A percentile compares a stretch with the other conserved stretches of the same genome.
Conservation (phyloP, 108 stramenopile genomes). For the Cyclotella choctawhatcheeana region DNA sequence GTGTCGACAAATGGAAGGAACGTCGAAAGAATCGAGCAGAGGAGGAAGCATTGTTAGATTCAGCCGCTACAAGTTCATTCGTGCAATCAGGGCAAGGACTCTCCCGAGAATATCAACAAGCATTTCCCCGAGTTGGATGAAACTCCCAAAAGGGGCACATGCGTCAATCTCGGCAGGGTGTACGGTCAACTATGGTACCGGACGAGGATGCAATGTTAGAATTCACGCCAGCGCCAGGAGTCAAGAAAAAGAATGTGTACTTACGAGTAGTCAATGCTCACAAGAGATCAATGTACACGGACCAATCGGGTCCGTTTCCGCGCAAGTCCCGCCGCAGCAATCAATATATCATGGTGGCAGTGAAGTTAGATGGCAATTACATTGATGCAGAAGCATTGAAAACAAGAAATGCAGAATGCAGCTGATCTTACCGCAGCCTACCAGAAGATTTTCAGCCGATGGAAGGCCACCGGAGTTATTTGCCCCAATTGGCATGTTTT, state of each 20-base stretch:
- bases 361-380: background rate
- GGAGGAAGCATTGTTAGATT: no score
- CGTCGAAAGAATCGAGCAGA: no score
- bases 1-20: no score
- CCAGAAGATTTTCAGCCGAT: background rate
- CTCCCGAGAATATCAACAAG: no score
- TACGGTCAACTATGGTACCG: background rate
- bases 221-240: background rate
- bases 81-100: no score
- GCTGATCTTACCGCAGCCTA: constrained; percentile 9
- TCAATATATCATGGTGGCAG: constrained; percentile 8
- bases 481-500: background rate
- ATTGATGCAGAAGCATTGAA: constrained; percentile 28
- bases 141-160: constrained; percentile 10
- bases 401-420: background rate
- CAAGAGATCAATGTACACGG: constrained; percentile 13
- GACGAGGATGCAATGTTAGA: constrained; percentile 6
- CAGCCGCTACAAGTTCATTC: no score
- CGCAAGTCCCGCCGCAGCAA: constrained; percentile 2
- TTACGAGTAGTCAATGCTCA: background rate
- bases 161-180: constrained; percentile 5
- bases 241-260: background rate
- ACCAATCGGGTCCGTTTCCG: constrained; percentile 10
- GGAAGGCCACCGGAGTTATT: background rate
- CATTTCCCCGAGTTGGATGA: no score